Evolutionary conservation across 768 basidiomycete species (phyloP).

Genomic region (Dentipellis sp.): DNA sequence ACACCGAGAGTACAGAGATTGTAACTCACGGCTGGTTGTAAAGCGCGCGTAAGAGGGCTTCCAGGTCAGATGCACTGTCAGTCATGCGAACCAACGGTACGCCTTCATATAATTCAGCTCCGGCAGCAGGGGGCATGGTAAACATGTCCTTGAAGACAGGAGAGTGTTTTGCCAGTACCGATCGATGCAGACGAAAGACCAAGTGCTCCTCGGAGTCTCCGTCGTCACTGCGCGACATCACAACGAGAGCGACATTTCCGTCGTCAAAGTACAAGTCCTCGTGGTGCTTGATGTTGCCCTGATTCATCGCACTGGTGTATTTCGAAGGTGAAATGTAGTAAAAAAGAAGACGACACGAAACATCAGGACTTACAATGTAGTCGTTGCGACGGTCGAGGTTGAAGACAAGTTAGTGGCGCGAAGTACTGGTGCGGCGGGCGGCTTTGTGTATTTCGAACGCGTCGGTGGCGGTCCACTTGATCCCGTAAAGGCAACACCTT

Average conservation of each 20-base stretch:
- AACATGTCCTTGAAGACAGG: not conserved
- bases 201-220: not conserved
- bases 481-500: too few relatives aligned
- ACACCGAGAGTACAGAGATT: not conserved
- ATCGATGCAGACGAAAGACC: not conserved
- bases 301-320: not conserved
- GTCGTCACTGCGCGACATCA: not conserved
- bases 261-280: not conserved
- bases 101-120: constrained; percentile 19
- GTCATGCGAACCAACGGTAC: constrained; percentile 21
- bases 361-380: too few relatives aligned
- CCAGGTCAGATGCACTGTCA: constrained; percentile 20
- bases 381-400: too few relatives aligned
- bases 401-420: too few relatives aligned
- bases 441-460: too few relatives aligned
- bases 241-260: not conserved
- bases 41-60: constrained; percentile 17
- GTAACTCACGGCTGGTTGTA: not conserved
- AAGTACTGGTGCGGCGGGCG: too few relatives aligned
- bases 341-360: too few relatives aligned
- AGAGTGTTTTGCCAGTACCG: not conserved
- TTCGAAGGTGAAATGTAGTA: too few relatives aligned
- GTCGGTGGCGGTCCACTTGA: too few relatives aligned
- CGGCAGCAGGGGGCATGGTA: not conserved
- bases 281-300: not conserved